Conservation (phyloP, 2,329 filamentous ascomycete genomes). For the Aspergillus candidus region DNA sequence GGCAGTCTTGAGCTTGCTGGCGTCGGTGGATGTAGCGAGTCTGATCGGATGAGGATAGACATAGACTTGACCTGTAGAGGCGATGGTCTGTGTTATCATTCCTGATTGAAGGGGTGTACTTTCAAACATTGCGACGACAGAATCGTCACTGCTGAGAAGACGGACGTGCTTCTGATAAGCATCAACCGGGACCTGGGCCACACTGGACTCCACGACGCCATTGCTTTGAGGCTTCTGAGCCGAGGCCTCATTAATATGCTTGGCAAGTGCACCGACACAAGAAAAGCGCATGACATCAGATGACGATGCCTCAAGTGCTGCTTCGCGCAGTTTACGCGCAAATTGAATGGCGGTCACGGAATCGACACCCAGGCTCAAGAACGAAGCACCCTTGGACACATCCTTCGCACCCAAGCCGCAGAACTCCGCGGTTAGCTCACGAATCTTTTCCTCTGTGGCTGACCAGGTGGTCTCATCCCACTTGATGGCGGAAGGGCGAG, state of each 20-base stretch:
- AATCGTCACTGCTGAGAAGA: slow-evolving; percentile 14
- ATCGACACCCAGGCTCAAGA: slow-evolving; percentile 29
- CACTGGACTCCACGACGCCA: neutral
- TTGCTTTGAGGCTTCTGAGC: slow-evolving; percentile 2
- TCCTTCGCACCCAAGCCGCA: slow-evolving; percentile 16
- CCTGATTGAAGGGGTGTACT: slow-evolving; percentile 80
- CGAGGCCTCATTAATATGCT: slow-evolving; percentile 12
- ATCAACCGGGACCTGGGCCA: slow-evolving; percentile 2
- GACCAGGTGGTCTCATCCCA: slow-evolving; percentile 22
- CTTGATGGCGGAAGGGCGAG: neutral
- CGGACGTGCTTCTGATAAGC: slow-evolving; percentile 12
- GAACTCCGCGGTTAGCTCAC: slow-evolving; percentile 18
- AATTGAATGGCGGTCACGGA: slow-evolving; percentile 31
- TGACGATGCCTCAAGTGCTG: slow-evolving; percentile 24
- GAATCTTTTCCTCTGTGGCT: slow-evolving; percentile 17
- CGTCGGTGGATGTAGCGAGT: slow-evolving; percentile 43
- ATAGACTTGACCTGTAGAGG: slow-evolving; percentile 53
- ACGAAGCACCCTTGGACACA: slow-evolving; percentile 27
- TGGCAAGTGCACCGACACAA: slow-evolving; percentile 23
- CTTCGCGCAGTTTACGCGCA: slow-evolving; percentile 24
- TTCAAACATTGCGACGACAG: slow-evolving; percentile 22
- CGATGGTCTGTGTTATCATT: slow-evolving; percentile 65
- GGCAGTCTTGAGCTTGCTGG: slow-evolving; percentile 46
- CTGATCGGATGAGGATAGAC: slow-evolving; percentile 65
- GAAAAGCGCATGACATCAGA: slow-evolving; percentile 32